A percentile compares a stretch with the other conserved stretches of the same genome.
phyloP scores from a whole-genome alignment of 2,329 filamentous ascomycete species.

The Venturia oleaginea region DNA sequence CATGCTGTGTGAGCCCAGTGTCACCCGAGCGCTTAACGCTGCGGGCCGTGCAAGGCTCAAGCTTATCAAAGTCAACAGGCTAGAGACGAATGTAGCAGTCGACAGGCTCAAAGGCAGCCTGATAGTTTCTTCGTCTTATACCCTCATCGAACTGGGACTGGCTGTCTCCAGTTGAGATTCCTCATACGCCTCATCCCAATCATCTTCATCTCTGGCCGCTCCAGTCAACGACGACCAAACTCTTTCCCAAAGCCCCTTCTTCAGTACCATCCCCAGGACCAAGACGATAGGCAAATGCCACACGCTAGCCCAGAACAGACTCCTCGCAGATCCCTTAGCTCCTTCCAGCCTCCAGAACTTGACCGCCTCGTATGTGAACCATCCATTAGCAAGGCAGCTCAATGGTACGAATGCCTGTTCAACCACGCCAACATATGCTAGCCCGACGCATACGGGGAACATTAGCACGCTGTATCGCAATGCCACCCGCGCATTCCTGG shows the following conservation, averaged over 20 bases:
- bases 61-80: neutral
- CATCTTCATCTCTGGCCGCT: slow-evolving; percentile 6
- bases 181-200: slow-evolving; percentile 10
- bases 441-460: slow-evolving; percentile 72
- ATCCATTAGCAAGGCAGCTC: slow-evolving; percentile 73
- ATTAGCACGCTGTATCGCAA: slow-evolving; percentile 78
- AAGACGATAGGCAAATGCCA: slow-evolving; percentile 90
- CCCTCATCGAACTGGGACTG: neutral
- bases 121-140: neutral
- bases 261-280: slow-evolving; percentile 82
- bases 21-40: neutral
- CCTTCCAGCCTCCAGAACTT: slow-evolving; percentile 74
- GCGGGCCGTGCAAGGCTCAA: neutral
- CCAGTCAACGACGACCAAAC: slow-evolving; percentile 31
- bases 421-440: slow-evolving; percentile 73
- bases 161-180: neutral
- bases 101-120: neutral
- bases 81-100: neutral
- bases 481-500: slow-evolving; percentile 76
- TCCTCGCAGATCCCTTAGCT: slow-evolving; percentile 68
- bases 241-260: slow-evolving; percentile 83
- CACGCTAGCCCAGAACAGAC: slow-evolving; percentile 93
- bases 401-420: slow-evolving; percentile 77
- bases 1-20: neutral
- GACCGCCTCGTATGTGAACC: slow-evolving; percentile 73